Evolutionary conservation across 345 rosid species (phyloP).

Genomic region (Acer yangbiense): DNA sequence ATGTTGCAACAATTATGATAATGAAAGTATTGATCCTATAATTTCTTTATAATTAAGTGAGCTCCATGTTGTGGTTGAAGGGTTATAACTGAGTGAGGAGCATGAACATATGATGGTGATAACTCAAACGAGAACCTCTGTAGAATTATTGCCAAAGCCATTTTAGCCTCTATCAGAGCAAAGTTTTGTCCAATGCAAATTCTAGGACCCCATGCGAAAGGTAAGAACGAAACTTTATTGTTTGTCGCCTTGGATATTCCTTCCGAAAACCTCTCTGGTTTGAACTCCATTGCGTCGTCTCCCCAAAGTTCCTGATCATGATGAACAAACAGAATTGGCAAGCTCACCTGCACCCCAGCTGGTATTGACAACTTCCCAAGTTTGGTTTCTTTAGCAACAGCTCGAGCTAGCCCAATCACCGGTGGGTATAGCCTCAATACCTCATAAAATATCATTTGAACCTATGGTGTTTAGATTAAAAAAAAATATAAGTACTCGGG

Average conservation of each 20-base stretch:
- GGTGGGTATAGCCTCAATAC: slow-evolving; percentile 31
- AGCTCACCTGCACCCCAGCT: background rate
- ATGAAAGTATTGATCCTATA: background rate
- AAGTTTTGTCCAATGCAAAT: slow-evolving; percentile 59
- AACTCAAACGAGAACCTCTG: slow-evolving; percentile 44
- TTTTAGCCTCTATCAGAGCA: slow-evolving; percentile 51
- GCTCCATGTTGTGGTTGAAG: slow-evolving; percentile 53
- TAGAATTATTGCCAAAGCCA: slow-evolving; percentile 43
- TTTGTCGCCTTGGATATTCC: slow-evolving; percentile 46
- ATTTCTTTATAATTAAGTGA: slow-evolving; percentile 36
- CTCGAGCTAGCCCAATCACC: background rate
- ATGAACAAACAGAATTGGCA: slow-evolving; percentile 24
- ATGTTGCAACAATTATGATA: no score
- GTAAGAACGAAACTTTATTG: slow-evolving; percentile 42
- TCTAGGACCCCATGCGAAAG: slow-evolving; percentile 51
- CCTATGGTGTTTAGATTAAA: background rate
- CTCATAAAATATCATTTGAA: slow-evolving; percentile 27
- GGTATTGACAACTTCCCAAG: slow-evolving; percentile 24
- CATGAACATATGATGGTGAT: slow-evolving; percentile 49
- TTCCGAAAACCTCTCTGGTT: slow-evolving; percentile 30
- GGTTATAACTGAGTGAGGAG: slow-evolving; percentile 38
- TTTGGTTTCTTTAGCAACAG: slow-evolving; percentile 9
- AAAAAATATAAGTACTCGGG: no score
- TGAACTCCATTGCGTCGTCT: slow-evolving; percentile 23
- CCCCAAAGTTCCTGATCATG: slow-evolving; percentile 34